Evolutionary conservation across 2,329 filamentous ascomycete genomes (phyloP), one percentile per base, ranked within the genome.

Genomic region (Hypoxylon rubiginosum): DNA sequence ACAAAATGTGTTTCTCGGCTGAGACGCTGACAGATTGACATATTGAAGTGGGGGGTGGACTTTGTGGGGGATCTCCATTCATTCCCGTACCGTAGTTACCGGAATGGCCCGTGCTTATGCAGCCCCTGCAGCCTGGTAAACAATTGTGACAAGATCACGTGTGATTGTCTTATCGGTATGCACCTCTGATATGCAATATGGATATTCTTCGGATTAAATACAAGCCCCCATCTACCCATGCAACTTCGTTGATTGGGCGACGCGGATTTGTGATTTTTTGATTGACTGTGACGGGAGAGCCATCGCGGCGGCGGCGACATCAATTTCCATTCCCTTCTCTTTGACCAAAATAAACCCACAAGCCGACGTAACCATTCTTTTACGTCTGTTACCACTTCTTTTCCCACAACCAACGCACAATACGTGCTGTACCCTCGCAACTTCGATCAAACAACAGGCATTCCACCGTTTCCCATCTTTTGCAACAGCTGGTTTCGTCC

Each of bases 171-270:
- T 15, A n/a, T 15, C 46, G 26, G 15, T 24, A 15, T 15, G 21
- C 17, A 11, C 21, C 17, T 46, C n/a, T 9, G 17, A 15, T 21
- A 45, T 5, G 17, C 19, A 21, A 6, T 26, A 15, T 1, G 64
- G 64, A 45, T 54, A 58, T 57, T 54, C 60, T 58, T 61, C 64
- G 64, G 64, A n/a, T 34, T 57, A 36, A 28, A 28, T 28, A 7
- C 4, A 28, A 39, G 15, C n/a, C n/a, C n/a, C n/a, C n/a, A n/a
- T n/a, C 15, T 17, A 50, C 50, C 54, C 26, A 11, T 50, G 61
- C 55, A 59, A 32, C 34, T 24, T 56, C 39, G 64, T 69, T 69
- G 64, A 67, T 67, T 69, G 64, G 67, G 67, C 41, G 64, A 64
- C 67, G 64, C 51, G 19, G 43, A 67, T 67, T 69, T 58, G 48